phyloP scores from a whole-genome alignment of 192 early-diverging fungal species.

The Allomyces macrogynus region DNA sequence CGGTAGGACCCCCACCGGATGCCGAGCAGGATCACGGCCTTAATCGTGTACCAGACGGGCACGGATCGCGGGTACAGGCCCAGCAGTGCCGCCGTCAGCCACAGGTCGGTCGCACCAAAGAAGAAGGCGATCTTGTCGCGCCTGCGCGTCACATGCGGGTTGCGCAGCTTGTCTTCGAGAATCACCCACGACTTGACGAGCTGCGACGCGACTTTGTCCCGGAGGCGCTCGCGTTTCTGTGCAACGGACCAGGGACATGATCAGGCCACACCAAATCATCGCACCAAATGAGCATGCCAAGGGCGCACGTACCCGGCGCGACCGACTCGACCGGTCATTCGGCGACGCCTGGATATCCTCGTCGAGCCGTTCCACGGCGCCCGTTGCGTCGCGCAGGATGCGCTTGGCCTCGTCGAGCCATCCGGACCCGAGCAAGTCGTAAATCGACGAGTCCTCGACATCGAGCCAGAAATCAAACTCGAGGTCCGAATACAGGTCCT shows the following conservation, averaged over 20 bases:
- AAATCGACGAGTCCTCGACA: neutral
- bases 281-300: too few relatives aligned
- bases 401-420: neutral
- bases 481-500: neutral
- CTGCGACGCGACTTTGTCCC: neutral
- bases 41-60: slow-evolving; percentile 8
- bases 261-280: too few relatives aligned
- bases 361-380: neutral
- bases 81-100: slow-evolving; percentile 10
- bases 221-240: too few relatives aligned
- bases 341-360: neutral
- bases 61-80: slow-evolving; percentile 2
- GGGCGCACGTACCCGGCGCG: too few relatives aligned
- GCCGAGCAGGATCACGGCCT: slow-evolving; percentile 2
- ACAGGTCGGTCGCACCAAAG: slow-evolving; percentile 16
- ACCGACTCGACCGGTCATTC: too few relatives aligned
- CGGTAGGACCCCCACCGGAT: slow-evolving; percentile 7
- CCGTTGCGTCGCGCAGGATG: neutral
- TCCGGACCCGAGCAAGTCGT: neutral
- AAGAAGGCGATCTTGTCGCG: slow-evolving; percentile 19
- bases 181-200: neutral
- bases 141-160: neutral
- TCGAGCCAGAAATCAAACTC: slow-evolving; percentile 1
- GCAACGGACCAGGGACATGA: too few relatives aligned
- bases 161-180: neutral